phyloP scores from a whole-genome alignment of 257 asterid genomes.

The Pogostemon cablin region DNA sequence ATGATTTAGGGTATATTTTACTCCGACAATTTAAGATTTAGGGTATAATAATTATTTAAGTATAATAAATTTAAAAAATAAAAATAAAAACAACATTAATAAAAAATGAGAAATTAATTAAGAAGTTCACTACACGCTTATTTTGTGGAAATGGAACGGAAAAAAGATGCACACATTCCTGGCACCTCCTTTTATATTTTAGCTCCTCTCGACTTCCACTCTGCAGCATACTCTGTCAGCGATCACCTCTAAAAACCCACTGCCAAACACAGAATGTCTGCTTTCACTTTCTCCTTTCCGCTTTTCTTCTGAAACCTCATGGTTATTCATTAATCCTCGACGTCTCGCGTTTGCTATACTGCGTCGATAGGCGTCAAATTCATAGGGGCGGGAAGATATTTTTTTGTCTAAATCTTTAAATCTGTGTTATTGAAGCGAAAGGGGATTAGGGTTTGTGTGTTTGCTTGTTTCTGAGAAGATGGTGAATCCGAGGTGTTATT shows the following conservation, averaged over 20 bases:
- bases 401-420: background rate
- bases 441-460: background rate
- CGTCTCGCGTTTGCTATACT: background rate
- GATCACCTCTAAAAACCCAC: conserved; percentile 9
- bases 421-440: background rate
- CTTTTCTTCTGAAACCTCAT: conserved; percentile 2
- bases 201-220: too few species aligned
- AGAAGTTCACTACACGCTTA: too few species aligned
- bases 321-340: background rate
- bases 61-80: too few species aligned
- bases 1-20: too few species aligned
- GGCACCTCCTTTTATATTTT: too few species aligned
- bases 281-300: background rate
- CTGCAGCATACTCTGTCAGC: background rate
- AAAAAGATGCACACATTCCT: too few species aligned
- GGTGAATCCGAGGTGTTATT: conserved; percentile 55
- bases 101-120: too few species aligned
- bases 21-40: too few species aligned
- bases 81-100: too few species aligned
- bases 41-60: too few species aligned
- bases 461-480: conserved; percentile 19
- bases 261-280: conserved; percentile 11
- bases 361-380: background rate
- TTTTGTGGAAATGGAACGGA: too few species aligned
- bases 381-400: conserved; percentile 1